Percentiles rank a stretch among this genome's conserved stretches.
These are phyloP conservation scores for Nigrospora osmanthi DNA, from an alignment of 2,329 filamentous ascomycete genomes.

Conservation along the genomic window DNA sequence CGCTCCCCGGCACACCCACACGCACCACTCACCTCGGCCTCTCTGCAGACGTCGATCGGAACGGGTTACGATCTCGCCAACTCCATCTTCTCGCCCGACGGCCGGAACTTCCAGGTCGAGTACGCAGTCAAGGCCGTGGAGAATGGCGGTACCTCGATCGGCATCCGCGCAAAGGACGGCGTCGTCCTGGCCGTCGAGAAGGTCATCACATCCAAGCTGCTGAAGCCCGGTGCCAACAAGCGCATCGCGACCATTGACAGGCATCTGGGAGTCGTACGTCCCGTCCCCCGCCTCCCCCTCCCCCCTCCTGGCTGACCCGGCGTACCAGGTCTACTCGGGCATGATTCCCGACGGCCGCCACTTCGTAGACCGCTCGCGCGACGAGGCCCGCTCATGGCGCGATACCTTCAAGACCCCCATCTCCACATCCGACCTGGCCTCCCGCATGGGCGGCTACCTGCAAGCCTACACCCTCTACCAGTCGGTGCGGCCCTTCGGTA, in stretches of 20 bases:
- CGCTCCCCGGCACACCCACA: too few species aligned
- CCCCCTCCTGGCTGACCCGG: background rate
- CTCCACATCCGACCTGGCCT: slow-evolving; percentile 77
- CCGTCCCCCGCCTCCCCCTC: background rate
- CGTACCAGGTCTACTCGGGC: slow-evolving; percentile 76
- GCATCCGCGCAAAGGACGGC: slow-evolving; percentile 94
- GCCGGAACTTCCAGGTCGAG: slow-evolving; percentile 98
- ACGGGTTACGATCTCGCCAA: slow-evolving; percentile 99
- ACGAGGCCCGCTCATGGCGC: slow-evolving; percentile 89
- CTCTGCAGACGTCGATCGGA: slow-evolving; percentile 87
- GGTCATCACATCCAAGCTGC: slow-evolving; percentile 87
- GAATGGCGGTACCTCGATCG: slow-evolving; percentile 92
- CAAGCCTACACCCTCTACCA: slow-evolving; percentile 98
- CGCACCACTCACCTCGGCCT: background rate
- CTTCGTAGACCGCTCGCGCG: slow-evolving; percentile 88
- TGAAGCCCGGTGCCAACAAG: slow-evolving; percentile 94
- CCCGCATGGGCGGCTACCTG: slow-evolving; percentile 90
- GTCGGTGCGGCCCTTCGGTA: slow-evolving; percentile 91
- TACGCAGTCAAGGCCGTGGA: slow-evolving; percentile 98
- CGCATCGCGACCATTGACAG: slow-evolving; percentile 91
- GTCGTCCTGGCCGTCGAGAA: slow-evolving; percentile 96
- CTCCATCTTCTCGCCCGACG: slow-evolving; percentile 98
- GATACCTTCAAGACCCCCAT: slow-evolving; percentile 92
- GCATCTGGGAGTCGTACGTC: slow-evolving; percentile 82
- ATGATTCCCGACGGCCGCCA: slow-evolving; percentile 92